Base-by-base conservation (phyloP, 345 rosid species). In the Eucalyptus curtisii region DNA sequence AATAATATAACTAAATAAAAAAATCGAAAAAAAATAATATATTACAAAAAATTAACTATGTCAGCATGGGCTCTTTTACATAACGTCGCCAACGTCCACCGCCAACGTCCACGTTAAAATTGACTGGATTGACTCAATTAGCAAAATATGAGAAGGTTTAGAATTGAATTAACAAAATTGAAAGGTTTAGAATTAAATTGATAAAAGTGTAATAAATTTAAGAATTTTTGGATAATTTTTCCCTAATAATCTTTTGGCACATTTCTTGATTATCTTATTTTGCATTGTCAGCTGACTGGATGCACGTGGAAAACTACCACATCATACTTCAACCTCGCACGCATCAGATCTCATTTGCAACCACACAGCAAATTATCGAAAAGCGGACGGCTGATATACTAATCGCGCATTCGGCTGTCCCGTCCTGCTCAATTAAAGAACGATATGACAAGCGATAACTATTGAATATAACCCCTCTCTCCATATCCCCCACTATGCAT, bases 141-240 rank as follows among this genome's bases (percentile, higher is more conserved):
- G 0, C 0, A 52, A 52, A 52, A 19, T 1, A 52, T 19, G 2
- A 17, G 17, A 50, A 50, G 0, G 1, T 2, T 0, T 6, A 7
- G 1, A 52, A 52, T 2, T 49, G 13, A 14, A 49, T 49, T 2
- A 3, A 49, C 14, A 49, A 14, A 14, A 49, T n/a, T n/a, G 7
- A 50, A 50, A 50, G 0, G 1, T 2, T 0, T 6, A 7, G 1
- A 52, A 52, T 2, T 49, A 49, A 14, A 49, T 49, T 2, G 7
- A 49, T 49, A 49, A 14, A 14, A 49, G 1, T 49, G 0, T 0
- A 14, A 49, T 5, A 14, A 1, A 49, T 49, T 49, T 49, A 47
- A 0, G 13, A 47, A 47, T 10, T 10, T 47, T 45, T 45, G 11
- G 4, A 7, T 52, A 52, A 19, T 19, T 52, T 52, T 52, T 2